Percentiles rank a stretch among this genome's conserved stretches.
These are phyloP conservation scores for Lichtheimia corymbifera DNA, from an alignment of 371 early-diverging fungal genomes.

Conservation along the genomic window DNA sequence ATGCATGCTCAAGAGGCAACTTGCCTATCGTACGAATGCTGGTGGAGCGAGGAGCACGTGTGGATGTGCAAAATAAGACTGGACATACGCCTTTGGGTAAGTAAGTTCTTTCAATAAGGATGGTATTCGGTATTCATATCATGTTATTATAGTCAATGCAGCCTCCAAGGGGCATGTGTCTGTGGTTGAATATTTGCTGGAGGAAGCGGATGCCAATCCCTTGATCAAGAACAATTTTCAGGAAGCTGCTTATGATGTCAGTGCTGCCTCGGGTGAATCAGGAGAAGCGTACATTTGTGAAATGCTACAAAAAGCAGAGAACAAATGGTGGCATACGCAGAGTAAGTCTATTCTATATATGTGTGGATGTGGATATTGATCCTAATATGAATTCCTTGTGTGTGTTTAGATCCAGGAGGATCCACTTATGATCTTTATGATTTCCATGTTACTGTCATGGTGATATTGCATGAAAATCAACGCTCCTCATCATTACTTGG, in stretches of 20 bases:
- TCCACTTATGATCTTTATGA: constrained; percentile 46
- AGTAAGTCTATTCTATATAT: neutral
- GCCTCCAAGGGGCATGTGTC: constrained; percentile 69
- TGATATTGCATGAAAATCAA: constrained; percentile 71
- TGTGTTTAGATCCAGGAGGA: neutral
- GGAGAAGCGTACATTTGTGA: constrained; percentile 65
- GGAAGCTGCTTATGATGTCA: constrained; percentile 83
- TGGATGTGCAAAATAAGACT: constrained; percentile 62
- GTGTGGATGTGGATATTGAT: no score
- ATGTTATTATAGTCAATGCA: constrained; percentile 66
- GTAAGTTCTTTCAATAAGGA: constrained; percentile 7
- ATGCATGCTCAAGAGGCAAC: constrained; percentile 69
- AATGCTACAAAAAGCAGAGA: constrained; percentile 62
- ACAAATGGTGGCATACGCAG: constrained; percentile 38
- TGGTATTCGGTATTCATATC: neutral
- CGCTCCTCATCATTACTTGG: constrained; percentile 54
- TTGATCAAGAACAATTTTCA: constrained; percentile 65
- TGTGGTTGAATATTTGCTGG: constrained; percentile 70
- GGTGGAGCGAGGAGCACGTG: constrained; percentile 56
- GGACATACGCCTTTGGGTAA: constrained; percentile 81
- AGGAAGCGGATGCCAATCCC: constrained; percentile 65
- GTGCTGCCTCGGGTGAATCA: constrained; percentile 63
- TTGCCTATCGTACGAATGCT: constrained; percentile 61
- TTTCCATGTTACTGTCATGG: constrained; percentile 63
- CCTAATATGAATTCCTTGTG: no score